A percentile compares a stretch with the other conserved stretches of the same genome.
These are phyloP conservation scores for Russula ochroleuca DNA, from an alignment of 768 basidiomycete species.

Conservation along the genomic window DNA sequence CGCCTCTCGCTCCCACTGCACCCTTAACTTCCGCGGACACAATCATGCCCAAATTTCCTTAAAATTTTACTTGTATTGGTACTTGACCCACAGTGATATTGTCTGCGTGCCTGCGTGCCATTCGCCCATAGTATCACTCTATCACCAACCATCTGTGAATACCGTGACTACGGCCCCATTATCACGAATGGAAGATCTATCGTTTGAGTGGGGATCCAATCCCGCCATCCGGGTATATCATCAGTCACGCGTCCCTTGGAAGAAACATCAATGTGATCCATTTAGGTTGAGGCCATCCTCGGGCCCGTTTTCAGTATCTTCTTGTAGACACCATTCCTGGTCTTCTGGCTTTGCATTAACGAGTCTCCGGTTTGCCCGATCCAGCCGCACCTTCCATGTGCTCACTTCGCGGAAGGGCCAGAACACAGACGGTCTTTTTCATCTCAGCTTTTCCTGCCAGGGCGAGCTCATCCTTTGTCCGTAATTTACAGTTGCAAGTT, in stretches of 20 bases:
- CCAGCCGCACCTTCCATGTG: not conserved
- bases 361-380: not conserved
- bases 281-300: constrained; percentile 8
- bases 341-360: not conserved
- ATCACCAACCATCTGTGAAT: not conserved
- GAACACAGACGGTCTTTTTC: not conserved
- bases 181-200: constrained; percentile 4
- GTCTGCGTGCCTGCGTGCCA: not conserved
- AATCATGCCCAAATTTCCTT: not conserved
- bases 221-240: not conserved
- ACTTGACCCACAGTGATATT: not conserved
- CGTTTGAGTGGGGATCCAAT: not conserved
- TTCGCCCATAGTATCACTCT: not conserved
- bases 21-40: not conserved
- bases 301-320: constrained; percentile 9
- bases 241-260: not conserved
- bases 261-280: not conserved
- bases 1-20: not conserved
- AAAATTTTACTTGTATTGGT: not conserved
- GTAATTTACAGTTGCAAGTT: not conserved
- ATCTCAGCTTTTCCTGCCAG: not conserved
- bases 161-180: not conserved
- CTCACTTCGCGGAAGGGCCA: not conserved
- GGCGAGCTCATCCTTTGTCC: not conserved
- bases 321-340: constrained; percentile 1